Evolutionary conservation across 768 basidiomycete species (phyloP).

Genomic region (Naganishia vishniacii): DNA sequence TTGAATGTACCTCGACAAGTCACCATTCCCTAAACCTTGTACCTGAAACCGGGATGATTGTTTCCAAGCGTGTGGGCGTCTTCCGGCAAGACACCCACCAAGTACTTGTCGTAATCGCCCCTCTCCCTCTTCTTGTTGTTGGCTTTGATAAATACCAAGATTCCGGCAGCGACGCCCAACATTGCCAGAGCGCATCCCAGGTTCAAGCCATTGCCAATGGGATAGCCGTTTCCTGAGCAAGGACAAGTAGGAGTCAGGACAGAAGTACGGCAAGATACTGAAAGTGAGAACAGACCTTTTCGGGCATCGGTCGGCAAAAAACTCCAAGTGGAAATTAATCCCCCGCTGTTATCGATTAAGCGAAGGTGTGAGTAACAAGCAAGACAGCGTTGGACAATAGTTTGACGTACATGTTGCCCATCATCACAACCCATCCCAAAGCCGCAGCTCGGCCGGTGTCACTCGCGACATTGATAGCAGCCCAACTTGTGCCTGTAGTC

Average conservation of each 20-base stretch:
- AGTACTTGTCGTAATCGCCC: slow-evolving; percentile 21
- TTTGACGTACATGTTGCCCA: slow-evolving; percentile 25
- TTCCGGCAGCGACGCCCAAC: not conserved
- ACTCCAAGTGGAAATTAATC: slow-evolving; percentile 22
- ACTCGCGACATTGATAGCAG: slow-evolving; percentile 6
- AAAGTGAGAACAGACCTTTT: not conserved
- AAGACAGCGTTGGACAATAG: not conserved
- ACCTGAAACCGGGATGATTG: slow-evolving; percentile 23
- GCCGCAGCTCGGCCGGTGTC: slow-evolving; percentile 30
- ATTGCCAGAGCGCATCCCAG: not conserved
- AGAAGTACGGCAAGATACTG: not conserved
- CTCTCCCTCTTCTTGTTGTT: slow-evolving; percentile 24
- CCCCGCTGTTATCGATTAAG: not conserved
- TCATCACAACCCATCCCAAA: slow-evolving; percentile 31
- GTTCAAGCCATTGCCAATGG: slow-evolving; percentile 12
- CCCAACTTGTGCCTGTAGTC: slow-evolving; percentile 6
- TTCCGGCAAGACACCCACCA: slow-evolving; percentile 4
- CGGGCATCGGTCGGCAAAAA: slow-evolving; percentile 15
- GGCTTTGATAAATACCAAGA: slow-evolving; percentile 14
- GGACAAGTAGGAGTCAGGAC: slow-evolving; percentile 7
- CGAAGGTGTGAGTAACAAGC: not conserved
- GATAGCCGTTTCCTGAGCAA: not conserved
- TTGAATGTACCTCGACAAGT: too few species aligned
- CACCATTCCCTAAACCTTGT: not conserved
- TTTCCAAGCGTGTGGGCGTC: slow-evolving; percentile 18